phyloP scores from a whole-genome alignment of 495 filamentous ascomycete genomes.

The Astrothelium subdiscretum region DNA sequence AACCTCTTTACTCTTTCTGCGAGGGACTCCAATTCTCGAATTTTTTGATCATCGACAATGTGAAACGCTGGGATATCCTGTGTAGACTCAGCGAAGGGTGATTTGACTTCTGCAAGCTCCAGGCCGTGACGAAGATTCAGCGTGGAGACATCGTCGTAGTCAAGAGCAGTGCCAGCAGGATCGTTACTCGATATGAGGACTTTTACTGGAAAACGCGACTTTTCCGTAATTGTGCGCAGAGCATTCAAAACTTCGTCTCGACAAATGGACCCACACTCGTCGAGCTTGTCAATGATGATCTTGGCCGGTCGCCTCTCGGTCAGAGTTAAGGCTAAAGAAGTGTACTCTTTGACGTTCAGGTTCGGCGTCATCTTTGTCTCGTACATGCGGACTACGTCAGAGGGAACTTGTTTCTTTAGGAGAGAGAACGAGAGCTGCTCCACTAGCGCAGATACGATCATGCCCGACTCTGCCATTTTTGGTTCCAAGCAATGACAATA shows the following conservation, averaged over 20 bases:
- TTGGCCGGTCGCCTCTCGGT: not conserved
- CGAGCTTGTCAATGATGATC: slow-evolving; percentile 12
- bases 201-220: slow-evolving; percentile 26
- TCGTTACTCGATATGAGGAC: slow-evolving; percentile 34
- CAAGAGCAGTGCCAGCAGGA: not conserved
- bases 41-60: not conserved
- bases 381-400: not conserved
- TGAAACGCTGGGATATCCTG: not conserved
- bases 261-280: slow-evolving; percentile 2
- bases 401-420: not conserved
- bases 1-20: not conserved
- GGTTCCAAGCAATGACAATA: slow-evolving; percentile 31
- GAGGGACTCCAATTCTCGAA: not conserved
- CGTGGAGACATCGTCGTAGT: not conserved
- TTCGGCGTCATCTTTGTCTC: not conserved
- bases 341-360: not conserved
- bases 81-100: not conserved
- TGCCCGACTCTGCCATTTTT: slow-evolving; percentile 21
- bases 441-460: slow-evolving; percentile 28
- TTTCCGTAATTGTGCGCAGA: slow-evolving; percentile 11
- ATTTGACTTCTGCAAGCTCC: not conserved
- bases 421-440: slow-evolving; percentile 25
- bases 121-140: not conserved
- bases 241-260: slow-evolving; percentile 1
- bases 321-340: not conserved